Base-by-base conservation (phyloP, 768 basidiomycete species). In the Boletus insuetus region DNA sequence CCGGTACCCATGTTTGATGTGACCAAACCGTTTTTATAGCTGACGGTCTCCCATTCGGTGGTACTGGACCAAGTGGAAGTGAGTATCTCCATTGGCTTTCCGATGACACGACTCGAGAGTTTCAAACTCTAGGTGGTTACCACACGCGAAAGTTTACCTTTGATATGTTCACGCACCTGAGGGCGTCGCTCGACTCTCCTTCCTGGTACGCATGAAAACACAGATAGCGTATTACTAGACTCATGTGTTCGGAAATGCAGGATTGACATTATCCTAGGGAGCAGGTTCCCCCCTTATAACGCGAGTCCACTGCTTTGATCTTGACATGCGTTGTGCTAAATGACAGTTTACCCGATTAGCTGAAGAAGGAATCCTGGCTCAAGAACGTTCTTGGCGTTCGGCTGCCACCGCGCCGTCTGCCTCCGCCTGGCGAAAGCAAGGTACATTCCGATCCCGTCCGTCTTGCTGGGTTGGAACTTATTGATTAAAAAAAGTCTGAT, bases 101-200 rank as follows among this genome's bases (percentile, higher is more conserved):
- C 16, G 13, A 31, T 31, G 38, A 37, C 17, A 31, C 12, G 31
- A 50, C 22, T 37, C 17, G 34, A 56, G 40, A 20, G 10, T 31
- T 48, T 42, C 17, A 9, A 44, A 46, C 6, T 26, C n/a, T 37
- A 87, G 89, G 76, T 54, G 85, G 91, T 13, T 75, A 78, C 52
- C 83, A 88, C 64, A 83, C 85, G 4, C 87, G 91, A 35, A 91
- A 91, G 64, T 87, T 75, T 63, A 74, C 77, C 6, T 94, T 93
- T 60, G 87, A 91, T 56, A 74, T 80, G 64, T 94, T 94, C 72
- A 91, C 89, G 0, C 90, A 93, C 65, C 60, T 81, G 24, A 80
- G 92, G 49, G 66, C 84, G 6, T 81, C 85, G 0, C 41, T 80
- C 10, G 74, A 78, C 58, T 72, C 69, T 4, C 80, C 77, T 35